Evolutionary conservation across 2,329 filamentous ascomycete genomes (phyloP).

Genomic region (Elsinoe batatas): DNA sequence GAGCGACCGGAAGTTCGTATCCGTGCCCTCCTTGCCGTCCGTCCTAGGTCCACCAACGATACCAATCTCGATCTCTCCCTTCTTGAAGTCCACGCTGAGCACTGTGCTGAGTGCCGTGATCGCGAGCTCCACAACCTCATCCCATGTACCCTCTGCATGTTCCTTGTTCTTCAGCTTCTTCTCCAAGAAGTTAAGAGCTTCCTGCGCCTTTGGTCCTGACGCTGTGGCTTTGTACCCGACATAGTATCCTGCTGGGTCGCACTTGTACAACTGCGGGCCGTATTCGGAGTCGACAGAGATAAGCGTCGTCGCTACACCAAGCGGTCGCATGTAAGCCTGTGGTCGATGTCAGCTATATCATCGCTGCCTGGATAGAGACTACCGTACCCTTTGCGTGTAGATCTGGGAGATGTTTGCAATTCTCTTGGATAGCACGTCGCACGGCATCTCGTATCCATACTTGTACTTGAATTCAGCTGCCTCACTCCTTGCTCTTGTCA

Average conservation of each 20-base stretch:
- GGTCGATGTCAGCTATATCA: constrained; percentile 10
- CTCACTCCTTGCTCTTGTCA: constrained; percentile 86
- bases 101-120: constrained; percentile 94
- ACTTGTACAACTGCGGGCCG: constrained; percentile 95
- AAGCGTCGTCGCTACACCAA: constrained; percentile 89
- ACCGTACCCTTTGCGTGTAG: constrained; percentile 83
- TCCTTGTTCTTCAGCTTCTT: constrained; percentile 99
- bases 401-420: constrained; percentile 99
- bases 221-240: constrained; percentile 97
- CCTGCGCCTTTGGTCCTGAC: constrained; percentile 95
- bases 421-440: constrained; percentile 90
- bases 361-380: neutral
- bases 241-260: constrained; percentile 95
- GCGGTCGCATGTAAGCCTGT: constrained; percentile 92
- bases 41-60: constrained; percentile 81
- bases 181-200: constrained; percentile 95
- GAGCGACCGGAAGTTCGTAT: constrained; percentile 72
- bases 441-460: constrained; percentile 98
- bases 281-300: constrained; percentile 88
- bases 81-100: constrained; percentile 98
- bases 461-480: constrained; percentile 98
- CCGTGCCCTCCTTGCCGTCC: constrained; percentile 74
- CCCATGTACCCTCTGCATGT: constrained; percentile 80
- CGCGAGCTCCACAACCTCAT: constrained; percentile 93
- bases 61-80: constrained; percentile 95